Evolutionary conservation across 1,139 yeast species (phyloP).

Genomic region (Magnusiomyces tetraspermus): DNA sequence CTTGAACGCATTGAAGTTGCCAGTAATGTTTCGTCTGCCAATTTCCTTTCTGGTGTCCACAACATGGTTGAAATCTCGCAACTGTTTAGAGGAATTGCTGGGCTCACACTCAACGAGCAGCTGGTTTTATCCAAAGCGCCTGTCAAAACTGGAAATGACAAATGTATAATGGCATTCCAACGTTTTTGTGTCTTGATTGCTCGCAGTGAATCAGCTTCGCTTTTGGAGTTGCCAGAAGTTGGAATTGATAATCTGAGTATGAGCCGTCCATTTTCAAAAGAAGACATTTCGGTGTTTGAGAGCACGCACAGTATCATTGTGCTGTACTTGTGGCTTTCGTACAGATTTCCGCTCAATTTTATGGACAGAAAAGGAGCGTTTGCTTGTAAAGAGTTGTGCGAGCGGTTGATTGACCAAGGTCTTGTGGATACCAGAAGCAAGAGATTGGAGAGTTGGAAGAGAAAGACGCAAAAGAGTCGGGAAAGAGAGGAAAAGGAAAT

Average conservation of each 20-base stretch:
- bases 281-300: slow-evolving; percentile 38
- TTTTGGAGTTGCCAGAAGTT: slow-evolving; percentile 24
- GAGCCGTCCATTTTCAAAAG: slow-evolving; percentile 1
- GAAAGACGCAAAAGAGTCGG: not conserved
- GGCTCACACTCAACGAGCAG: slow-evolving; percentile 29
- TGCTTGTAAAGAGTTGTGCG: slow-evolving; percentile 44
- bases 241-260: slow-evolving; percentile 15
- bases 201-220: slow-evolving; percentile 22
- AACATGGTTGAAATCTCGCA: slow-evolving; percentile 23
- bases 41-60: slow-evolving; percentile 21
- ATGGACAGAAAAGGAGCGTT: slow-evolving; percentile 67
- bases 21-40: slow-evolving; percentile 17
- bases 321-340: slow-evolving; percentile 76
- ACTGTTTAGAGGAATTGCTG: slow-evolving; percentile 22
- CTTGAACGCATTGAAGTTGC: slow-evolving; percentile 18
- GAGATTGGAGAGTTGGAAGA: slow-evolving; percentile 9
- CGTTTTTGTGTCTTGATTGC: slow-evolving; percentile 28
- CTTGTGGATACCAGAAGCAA: slow-evolving; percentile 14
- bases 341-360: slow-evolving; percentile 73
- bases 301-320: slow-evolving; percentile 58
- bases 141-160: slow-evolving; percentile 19
- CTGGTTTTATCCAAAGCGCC: slow-evolving; percentile 31
- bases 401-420: slow-evolving; percentile 22
- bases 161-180: slow-evolving; percentile 22
- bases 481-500: not conserved